Percentiles rank a stretch among this genome's conserved stretches.
Evolutionary conservation across 768 basidiomycete genomes (phyloP).

Genomic region (Trametes elegans): DNA sequence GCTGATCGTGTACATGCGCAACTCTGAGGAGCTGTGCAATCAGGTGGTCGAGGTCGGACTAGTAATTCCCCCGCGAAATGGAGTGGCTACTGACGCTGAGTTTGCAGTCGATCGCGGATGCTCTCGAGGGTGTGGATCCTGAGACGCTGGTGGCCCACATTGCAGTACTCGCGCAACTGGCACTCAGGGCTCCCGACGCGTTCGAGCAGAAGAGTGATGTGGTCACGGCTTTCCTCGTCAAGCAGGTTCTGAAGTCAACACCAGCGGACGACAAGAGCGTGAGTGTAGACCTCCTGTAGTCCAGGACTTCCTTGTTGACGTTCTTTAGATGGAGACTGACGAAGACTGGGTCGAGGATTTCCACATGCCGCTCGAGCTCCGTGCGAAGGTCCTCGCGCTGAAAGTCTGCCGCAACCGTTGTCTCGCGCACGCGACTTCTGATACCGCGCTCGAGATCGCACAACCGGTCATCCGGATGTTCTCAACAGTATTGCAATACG

Average conservation of each 20-base stretch:
- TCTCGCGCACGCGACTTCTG: slow-evolving; percentile 59
- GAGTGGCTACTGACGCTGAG: neutral
- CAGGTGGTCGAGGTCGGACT: slow-evolving; percentile 62
- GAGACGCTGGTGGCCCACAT: slow-evolving; percentile 63
- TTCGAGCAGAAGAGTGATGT: slow-evolving; percentile 80
- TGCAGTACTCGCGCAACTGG: slow-evolving; percentile 72
- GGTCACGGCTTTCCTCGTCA: slow-evolving; percentile 69
- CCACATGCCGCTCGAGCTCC: slow-evolving; percentile 53
- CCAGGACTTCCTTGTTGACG: neutral
- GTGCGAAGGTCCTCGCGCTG: slow-evolving; percentile 70
- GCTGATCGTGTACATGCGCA: slow-evolving; percentile 58
- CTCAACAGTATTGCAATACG: slow-evolving; percentile 62
- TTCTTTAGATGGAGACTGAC: slow-evolving; percentile 48
- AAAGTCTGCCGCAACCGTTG: slow-evolving; percentile 84
- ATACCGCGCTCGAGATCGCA: slow-evolving; percentile 63
- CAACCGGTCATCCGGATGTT: slow-evolving; percentile 78
- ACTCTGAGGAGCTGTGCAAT: slow-evolving; percentile 47
- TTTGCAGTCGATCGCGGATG: slow-evolving; percentile 55
- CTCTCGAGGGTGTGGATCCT: slow-evolving; percentile 44
- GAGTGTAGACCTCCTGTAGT: neutral
- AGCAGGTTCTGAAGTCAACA: slow-evolving; percentile 62
- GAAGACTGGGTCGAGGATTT: slow-evolving; percentile 80
- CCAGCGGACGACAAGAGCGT: slow-evolving; percentile 21
- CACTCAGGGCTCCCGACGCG: slow-evolving; percentile 60
- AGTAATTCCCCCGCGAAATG: neutral